A percentile compares a stretch with the other conserved stretches of the same genome.
Conservation (phyloP, 345 rosid genomes). For the Reutealis trisperma region DNA sequence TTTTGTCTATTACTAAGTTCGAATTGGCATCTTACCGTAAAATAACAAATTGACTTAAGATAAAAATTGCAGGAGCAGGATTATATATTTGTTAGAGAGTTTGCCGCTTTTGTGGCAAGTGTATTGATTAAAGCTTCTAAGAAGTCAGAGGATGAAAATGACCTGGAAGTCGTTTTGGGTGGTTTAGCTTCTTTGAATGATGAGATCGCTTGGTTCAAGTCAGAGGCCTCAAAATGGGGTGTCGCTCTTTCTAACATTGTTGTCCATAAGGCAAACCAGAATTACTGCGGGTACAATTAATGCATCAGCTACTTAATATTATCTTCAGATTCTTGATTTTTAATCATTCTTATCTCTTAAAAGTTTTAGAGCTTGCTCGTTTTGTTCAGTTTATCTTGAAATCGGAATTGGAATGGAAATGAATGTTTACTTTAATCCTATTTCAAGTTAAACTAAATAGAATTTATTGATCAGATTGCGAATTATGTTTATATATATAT, state of each 20-base stretch:
- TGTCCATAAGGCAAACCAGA: conserved; percentile 53
- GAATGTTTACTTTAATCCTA: no score
- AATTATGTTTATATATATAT: no score
- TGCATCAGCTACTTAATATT: background rate
- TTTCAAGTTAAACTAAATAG: no score
- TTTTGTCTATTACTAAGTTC: no score
- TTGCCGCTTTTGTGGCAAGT: conserved; percentile 66
- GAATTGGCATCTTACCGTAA: no score
- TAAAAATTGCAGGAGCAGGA: conserved; percentile 70
- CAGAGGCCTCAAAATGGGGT: conserved; percentile 66
- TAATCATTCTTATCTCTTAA: background rate
- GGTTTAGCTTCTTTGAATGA: conserved; percentile 63
- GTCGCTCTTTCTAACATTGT: conserved; percentile 54
- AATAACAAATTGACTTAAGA: no score
- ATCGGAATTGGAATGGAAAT: no score
- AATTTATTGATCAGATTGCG: no score
- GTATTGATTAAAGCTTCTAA: conserved; percentile 69
- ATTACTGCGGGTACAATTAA: conserved; percentile 56
- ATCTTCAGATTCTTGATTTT: background rate
- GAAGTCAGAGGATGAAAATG: conserved; percentile 53
- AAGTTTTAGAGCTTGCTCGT: no score
- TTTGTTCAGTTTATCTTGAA: no score
- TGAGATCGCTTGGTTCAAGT: conserved; percentile 81
- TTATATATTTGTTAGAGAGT: conserved; percentile 74
- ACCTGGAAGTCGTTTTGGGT: conserved; percentile 68